Conservation (phyloP, 495 filamentous ascomycete species). For the Xylaria acuta region DNA sequence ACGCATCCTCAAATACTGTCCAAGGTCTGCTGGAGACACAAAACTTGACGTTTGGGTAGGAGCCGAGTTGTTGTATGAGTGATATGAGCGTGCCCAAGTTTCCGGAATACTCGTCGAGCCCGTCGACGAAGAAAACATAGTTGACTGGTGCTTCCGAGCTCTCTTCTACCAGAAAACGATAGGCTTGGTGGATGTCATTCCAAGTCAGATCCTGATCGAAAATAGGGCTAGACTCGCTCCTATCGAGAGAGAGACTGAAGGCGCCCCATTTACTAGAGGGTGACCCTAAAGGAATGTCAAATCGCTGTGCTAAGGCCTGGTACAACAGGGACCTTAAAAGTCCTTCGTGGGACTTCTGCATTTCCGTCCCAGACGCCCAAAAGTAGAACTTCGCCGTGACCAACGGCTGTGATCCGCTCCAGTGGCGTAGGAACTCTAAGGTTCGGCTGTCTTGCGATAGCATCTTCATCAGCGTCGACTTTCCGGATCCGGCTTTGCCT, state of each 20-base stretch:
- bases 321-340: no score
- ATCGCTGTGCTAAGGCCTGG: no score
- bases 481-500: slow-evolving; percentile 45
- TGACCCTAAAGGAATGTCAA: no score
- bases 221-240: no score
- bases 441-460: slow-evolving; percentile 33
- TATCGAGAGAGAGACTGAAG: background rate
- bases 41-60: slow-evolving; percentile 44
- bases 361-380: slow-evolving; percentile 39
- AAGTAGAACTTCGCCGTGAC: slow-evolving; percentile 41
- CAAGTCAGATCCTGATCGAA: no score
- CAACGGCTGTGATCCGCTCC: slow-evolving; percentile 26
- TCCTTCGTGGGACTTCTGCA: slow-evolving; percentile 7
- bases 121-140: slow-evolving; percentile 42
- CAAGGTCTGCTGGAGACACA: slow-evolving; percentile 59
- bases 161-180: no score
- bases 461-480: slow-evolving; percentile 44
- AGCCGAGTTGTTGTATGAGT: slow-evolving; percentile 1
- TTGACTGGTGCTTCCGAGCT: background rate
- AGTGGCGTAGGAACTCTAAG: slow-evolving; percentile 17
- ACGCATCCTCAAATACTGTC: slow-evolving; percentile 50
- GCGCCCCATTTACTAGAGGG: no score
- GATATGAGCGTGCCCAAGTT: slow-evolving; percentile 30
- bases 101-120: slow-evolving; percentile 16
- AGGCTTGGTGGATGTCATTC: no score